Percentiles rank a stretch among this genome's conserved stretches.
Evolutionary conservation across 495 filamentous ascomycete genomes (phyloP).

Genomic region (Lindgomyces ingoldianus): DNA sequence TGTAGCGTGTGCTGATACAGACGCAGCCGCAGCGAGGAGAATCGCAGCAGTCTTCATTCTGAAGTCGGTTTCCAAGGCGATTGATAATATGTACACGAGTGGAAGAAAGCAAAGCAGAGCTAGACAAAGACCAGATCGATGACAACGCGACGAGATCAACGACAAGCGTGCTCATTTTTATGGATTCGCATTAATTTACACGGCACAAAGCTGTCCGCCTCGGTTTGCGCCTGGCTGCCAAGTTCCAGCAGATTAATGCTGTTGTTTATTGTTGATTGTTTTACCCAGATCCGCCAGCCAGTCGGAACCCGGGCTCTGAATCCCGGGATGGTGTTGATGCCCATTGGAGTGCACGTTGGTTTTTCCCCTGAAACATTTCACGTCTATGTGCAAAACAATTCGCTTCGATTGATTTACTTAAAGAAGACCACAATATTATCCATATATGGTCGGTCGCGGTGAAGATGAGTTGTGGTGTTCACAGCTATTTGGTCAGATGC

Average conservation of each 20-base stretch:
- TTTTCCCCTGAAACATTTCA: neutral
- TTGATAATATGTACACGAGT: no score
- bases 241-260: neutral
- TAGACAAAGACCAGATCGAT: no score
- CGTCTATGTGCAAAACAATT: neutral
- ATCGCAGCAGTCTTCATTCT: constrained; percentile 29
- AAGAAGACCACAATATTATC: neutral
- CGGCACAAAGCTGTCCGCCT: neutral
- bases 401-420: neutral
- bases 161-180: no score
- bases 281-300: neutral
- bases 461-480: no score
- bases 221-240: neutral
- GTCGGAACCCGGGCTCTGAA: neutral
- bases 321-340: neutral
- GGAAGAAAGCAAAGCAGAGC: no score
- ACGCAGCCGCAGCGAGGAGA: constrained; percentile 25
- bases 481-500: no score
- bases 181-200: neutral
- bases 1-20: constrained; percentile 37
- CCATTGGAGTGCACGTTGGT: no score
- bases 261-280: neutral
- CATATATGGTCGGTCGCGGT: neutral
- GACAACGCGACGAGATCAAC: no score
- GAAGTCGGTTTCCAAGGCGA: no score